phyloP scores from a whole-genome alignment of 2,329 filamentous ascomycete genomes.

The Corinectria fuckeliana region DNA sequence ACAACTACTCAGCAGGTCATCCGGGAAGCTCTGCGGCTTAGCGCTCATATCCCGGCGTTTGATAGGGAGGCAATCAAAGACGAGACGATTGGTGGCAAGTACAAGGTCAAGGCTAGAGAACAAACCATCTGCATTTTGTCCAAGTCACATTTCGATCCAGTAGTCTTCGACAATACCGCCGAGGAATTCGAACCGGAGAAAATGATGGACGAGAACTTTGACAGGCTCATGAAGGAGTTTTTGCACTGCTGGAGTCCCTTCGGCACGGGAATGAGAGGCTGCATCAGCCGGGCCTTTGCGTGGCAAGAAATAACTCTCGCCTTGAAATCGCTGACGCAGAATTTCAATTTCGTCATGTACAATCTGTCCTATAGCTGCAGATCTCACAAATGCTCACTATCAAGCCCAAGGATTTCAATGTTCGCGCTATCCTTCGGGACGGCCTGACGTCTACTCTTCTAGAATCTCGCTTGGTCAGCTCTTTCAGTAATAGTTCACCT shows the following conservation, averaged over 20 bases:
- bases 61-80: slow-evolving; percentile 60
- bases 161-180: slow-evolving; percentile 70
- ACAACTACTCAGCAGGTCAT: slow-evolving; percentile 45
- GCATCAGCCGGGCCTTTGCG: slow-evolving; percentile 76
- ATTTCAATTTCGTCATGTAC: slow-evolving; percentile 69
- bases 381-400: slow-evolving; percentile 64
- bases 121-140: slow-evolving; percentile 55
- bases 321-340: slow-evolving; percentile 70
- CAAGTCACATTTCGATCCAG: slow-evolving; percentile 66
- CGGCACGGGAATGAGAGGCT: slow-evolving; percentile 72
- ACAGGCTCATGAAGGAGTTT: slow-evolving; percentile 64
- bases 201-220: slow-evolving; percentile 73
- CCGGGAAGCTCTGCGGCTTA: slow-evolving; percentile 69
- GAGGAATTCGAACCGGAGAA: slow-evolving; percentile 72
- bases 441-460: slow-evolving; percentile 53
- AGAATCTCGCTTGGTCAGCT: slow-evolving; percentile 50
- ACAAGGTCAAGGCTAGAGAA: slow-evolving; percentile 55
- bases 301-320: slow-evolving; percentile 74
- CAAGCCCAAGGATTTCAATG: slow-evolving; percentile 69
- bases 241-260: slow-evolving; percentile 75
- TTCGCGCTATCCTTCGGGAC: slow-evolving; percentile 63
- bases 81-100: slow-evolving; percentile 65
- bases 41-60: slow-evolving; percentile 65
- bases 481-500: slow-evolving; percentile 49
- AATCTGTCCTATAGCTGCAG: slow-evolving; percentile 64